A percentile compares a stretch with the other conserved stretches of the same genome.
phyloP scores from a whole-genome alignment of 2,329 filamentous ascomycete species.

The Uncinocarpus reesii region DNA sequence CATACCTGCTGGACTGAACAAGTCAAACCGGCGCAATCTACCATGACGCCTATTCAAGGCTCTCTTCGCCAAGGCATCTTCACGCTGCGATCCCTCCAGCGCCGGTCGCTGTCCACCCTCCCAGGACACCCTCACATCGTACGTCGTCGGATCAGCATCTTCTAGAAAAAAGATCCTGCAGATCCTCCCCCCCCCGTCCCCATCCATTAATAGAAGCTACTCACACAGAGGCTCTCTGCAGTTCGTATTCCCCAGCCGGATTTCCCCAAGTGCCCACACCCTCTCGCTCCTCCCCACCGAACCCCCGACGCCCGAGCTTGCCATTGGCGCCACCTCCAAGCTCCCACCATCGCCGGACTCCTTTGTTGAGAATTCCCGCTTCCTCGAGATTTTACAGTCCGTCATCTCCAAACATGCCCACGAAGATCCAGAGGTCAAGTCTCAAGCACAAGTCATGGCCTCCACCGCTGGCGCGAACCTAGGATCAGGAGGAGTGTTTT shows the following conservation, averaged over 20 bases:
- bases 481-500: conserved; percentile 42
- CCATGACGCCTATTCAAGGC: neutral
- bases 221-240: neutral
- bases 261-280: conserved; percentile 33
- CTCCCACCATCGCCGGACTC: conserved; percentile 48
- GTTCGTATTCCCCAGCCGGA: conserved; percentile 30
- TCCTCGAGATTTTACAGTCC: conserved; percentile 47
- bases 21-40: conserved; percentile 4
- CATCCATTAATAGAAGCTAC: neutral
- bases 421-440: conserved; percentile 47
- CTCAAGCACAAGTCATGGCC: conserved; percentile 50
- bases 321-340: conserved; percentile 45
- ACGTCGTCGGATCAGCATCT: neutral
- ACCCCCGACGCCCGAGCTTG: conserved; percentile 44
- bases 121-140: conserved; percentile 15
- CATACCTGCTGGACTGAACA: too few relatives aligned
- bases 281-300: conserved; percentile 48
- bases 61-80: neutral
- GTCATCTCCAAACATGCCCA: conserved; percentile 46
- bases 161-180: neutral
- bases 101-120: conserved; percentile 10
- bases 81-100: neutral
- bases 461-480: conserved; percentile 48
- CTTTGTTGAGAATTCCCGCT: conserved; percentile 47
- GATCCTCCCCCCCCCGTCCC: neutral